These are phyloP conservation scores for Suhomyces guaymorum DNA, from an alignment of 1,139 yeast species.

Conservation along the genomic window DNA sequence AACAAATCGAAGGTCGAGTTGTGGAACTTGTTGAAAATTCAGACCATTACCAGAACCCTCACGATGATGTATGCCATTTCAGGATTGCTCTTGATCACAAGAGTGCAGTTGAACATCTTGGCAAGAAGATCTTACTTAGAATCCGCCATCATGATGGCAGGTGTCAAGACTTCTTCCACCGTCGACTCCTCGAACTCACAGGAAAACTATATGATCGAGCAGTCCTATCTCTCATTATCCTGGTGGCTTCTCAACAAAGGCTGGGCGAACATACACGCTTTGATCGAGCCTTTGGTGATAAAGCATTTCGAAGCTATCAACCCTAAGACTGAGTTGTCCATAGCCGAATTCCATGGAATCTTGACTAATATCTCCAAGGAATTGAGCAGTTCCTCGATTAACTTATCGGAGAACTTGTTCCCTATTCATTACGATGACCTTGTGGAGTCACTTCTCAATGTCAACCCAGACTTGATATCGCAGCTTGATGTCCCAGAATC, in stretches of 20 bases:
- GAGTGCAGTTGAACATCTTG: conserved; percentile 82
- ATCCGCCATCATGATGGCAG: conserved; percentile 71
- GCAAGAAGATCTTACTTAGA: conserved; percentile 85
- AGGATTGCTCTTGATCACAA: conserved; percentile 69
- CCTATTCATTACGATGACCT: conserved; percentile 44
- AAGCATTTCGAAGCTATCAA: conserved; percentile 62
- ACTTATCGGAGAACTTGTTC: conserved; percentile 36
- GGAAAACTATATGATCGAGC: conserved; percentile 61
- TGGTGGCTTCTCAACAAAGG: conserved; percentile 96
- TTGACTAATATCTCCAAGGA: conserved; percentile 22
- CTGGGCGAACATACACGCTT: conserved; percentile 59
- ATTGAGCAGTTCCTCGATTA: conserved; percentile 16
- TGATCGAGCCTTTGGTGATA: conserved; percentile 59
- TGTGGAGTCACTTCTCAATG: conserved; percentile 45
- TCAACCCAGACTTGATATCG: conserved; percentile 45
- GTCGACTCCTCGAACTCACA: conserved; percentile 21
- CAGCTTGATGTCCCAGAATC: conserved; percentile 42
- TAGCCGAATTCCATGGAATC: conserved; percentile 52
- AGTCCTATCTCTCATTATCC: conserved; percentile 80
- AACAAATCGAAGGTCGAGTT: conserved; percentile 68
- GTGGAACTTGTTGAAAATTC: conserved; percentile 80
- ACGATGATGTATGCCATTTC: conserved; percentile 71
- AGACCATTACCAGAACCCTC: conserved; percentile 72
- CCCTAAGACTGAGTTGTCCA: conserved; percentile 70
- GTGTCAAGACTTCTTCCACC: conserved; percentile 24